Conservation (phyloP, 2,329 filamentous ascomycete species). For the Chaetomiaceae sp. region DNA sequence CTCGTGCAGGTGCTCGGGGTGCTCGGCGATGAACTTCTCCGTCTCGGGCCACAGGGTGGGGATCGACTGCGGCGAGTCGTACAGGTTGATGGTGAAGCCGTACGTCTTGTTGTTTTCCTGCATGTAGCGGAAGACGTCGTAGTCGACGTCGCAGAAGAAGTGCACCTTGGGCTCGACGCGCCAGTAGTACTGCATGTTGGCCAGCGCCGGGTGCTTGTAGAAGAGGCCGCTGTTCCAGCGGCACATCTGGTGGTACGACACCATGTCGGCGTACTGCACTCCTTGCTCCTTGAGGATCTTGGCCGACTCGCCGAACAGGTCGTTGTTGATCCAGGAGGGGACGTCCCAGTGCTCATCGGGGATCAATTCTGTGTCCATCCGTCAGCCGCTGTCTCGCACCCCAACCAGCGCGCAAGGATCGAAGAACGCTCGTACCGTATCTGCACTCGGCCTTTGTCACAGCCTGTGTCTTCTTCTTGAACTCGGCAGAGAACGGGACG, state of each 20-base stretch:
- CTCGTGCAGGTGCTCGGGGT: conserved; percentile 73
- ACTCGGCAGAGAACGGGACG: conserved; percentile 85
- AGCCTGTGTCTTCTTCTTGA: conserved; percentile 75
- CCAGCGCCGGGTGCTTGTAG: conserved; percentile 88
- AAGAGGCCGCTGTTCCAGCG: conserved; percentile 98
- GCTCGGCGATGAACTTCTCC: conserved; percentile 77
- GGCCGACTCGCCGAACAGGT: conserved; percentile 79
- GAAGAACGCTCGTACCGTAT: conserved; percentile 61
- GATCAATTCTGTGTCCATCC: conserved; percentile 64
- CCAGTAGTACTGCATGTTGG: conserved; percentile 89
- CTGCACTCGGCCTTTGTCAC: conserved; percentile 82
- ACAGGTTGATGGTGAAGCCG: conserved; percentile 96
- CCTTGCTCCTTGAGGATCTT: conserved; percentile 75
- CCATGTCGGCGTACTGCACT: conserved; percentile 83
- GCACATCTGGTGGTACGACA: conserved; percentile 98
- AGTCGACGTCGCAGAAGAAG: conserved; percentile 98
- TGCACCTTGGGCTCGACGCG: conserved; percentile 97
- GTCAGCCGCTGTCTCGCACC: background rate
- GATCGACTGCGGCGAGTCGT: conserved; percentile 84
- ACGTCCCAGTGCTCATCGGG: conserved; percentile 94
- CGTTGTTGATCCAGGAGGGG: conserved; percentile 85
- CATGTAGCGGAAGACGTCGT: conserved; percentile 98
- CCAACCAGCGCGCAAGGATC: background rate
- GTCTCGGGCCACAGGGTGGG: conserved; percentile 94
- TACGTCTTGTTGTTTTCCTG: conserved; percentile 98